phyloP scores from a whole-genome alignment of 306 rosid species.

The Prunus armeniaca region DNA sequence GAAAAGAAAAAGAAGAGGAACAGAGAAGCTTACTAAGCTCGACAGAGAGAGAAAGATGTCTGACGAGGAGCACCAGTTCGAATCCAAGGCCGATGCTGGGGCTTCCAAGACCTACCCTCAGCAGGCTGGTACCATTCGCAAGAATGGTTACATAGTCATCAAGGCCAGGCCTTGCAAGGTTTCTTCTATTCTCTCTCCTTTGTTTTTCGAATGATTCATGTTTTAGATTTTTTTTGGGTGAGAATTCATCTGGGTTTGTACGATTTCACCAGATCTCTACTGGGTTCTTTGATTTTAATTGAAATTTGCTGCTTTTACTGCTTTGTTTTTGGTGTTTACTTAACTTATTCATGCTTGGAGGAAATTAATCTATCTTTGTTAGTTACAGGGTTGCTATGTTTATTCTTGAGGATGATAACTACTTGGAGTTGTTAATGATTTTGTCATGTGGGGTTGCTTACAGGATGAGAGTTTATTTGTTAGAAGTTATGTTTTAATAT shows the following conservation, averaged over 20 bases:
- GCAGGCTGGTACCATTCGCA: conserved; percentile 71
- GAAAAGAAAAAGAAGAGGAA: background rate
- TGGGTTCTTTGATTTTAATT: background rate
- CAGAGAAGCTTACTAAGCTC: background rate
- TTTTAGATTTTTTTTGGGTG: background rate
- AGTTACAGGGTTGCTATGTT: background rate
- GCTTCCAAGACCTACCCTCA: conserved; percentile 71
- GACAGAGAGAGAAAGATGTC: conserved; percentile 35
- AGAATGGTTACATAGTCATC: conserved; percentile 66
- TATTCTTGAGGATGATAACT: background rate
- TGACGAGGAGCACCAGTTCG: conserved; percentile 75
- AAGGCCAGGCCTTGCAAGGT: conserved; percentile 76
- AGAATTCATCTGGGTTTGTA: background rate
- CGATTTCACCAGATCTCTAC: background rate
- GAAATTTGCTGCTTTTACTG: background rate
- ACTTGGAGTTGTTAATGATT: background rate
- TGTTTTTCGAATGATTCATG: background rate
- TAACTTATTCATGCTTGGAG: background rate
- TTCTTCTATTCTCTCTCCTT: background rate
- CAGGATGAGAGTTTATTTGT: background rate
- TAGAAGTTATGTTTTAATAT: background rate
- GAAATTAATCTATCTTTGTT: no score
- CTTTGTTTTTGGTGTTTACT: background rate
- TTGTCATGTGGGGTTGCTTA: background rate
- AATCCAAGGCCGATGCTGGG: conserved; percentile 65